Evolutionary conservation across 305 asterid genomes (phyloP).

Genomic region (Andrographis paniculata): DNA sequence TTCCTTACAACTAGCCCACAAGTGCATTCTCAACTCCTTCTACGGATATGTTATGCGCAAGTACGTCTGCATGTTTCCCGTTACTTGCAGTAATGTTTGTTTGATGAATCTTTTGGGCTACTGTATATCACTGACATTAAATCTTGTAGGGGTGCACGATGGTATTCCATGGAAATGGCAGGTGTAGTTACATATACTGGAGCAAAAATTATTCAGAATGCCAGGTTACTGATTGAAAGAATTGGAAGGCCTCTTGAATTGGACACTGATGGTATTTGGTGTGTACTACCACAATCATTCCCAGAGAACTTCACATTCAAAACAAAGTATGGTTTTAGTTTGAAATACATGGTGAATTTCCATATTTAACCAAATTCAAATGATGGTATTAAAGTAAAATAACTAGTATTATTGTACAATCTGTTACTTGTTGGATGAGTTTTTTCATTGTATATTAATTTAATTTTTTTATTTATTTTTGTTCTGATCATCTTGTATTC

Average conservation of each 20-base stretch:
- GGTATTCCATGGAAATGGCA: constrained; percentile 99
- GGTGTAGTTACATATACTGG: constrained; percentile 99
- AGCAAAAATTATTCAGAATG: constrained; percentile 97
- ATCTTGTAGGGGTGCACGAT: constrained; percentile 85
- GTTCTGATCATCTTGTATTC: too few relatives aligned
- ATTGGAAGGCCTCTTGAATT: constrained; percentile 98
- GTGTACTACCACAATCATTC: constrained; percentile 87
- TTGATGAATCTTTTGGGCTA: constrained; percentile 11
- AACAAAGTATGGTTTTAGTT: constrained; percentile 49
- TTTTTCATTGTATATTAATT: too few relatives aligned
- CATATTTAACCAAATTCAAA: too few relatives aligned
- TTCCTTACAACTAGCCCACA: constrained; percentile 97
- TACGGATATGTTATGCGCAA: constrained; percentile 99
- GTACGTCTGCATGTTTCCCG: constrained; percentile 35
- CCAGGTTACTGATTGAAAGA: constrained; percentile 90
- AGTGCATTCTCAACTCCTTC: constrained; percentile 98
- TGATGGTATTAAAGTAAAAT: too few relatives aligned
- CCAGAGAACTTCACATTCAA: constrained; percentile 96
- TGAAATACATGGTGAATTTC: too few relatives aligned
- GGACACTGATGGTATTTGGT: constrained; percentile 99
- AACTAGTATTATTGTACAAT: too few relatives aligned
- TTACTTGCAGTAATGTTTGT: constrained; percentile 12
- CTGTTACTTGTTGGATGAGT: too few relatives aligned
- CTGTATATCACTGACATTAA: constrained; percentile 14
- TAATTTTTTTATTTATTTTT: too few relatives aligned